A percentile compares a stretch with the other conserved stretches of the same genome.
These are phyloP conservation scores for Asclepias syriaca DNA, from an alignment of 257 asterid genomes.

Conservation along the genomic window DNA sequence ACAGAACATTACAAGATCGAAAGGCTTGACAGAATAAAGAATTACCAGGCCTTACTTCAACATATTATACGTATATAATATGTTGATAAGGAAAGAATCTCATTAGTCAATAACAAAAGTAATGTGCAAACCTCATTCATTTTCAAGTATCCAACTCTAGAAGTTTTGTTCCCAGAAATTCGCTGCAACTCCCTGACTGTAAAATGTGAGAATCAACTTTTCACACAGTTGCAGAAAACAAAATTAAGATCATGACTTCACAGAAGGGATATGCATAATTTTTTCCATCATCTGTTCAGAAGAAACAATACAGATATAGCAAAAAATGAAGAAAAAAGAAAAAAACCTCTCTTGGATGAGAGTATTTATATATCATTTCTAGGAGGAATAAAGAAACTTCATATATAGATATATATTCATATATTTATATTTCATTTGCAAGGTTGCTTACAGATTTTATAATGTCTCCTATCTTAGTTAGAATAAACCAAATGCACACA, in stretches of 20 bases:
- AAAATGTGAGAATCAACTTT: slow-evolving; percentile 77
- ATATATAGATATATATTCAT: not conserved
- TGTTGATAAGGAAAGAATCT: not conserved
- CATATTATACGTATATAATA: not conserved
- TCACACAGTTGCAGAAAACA: slow-evolving; percentile 27
- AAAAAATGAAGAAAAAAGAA: not conserved
- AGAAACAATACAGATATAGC: not conserved
- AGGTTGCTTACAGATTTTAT: not conserved
- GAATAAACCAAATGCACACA: not conserved
- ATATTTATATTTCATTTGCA: not conserved
- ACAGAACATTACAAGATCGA: not conserved
- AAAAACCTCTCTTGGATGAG: not conserved
- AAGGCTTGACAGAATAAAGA: not conserved
- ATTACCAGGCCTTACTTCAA: not conserved
- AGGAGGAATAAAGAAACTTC: not conserved
- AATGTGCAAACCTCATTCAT: slow-evolving; percentile 56
- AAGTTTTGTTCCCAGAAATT: slow-evolving; percentile 63
- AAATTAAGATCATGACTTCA: slow-evolving; percentile 2
- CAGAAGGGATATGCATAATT: slow-evolving; percentile 1
- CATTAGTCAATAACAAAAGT: not conserved
- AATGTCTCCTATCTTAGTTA: not conserved
- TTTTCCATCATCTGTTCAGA: not conserved
- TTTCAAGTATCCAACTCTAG: slow-evolving; percentile 71
- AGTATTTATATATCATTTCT: not conserved
- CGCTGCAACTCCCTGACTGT: slow-evolving; percentile 97